These are phyloP conservation scores for Friedmanniomyces simplex DNA, from an alignment of 495 filamentous ascomycete genomes.

Conservation along the genomic window DNA sequence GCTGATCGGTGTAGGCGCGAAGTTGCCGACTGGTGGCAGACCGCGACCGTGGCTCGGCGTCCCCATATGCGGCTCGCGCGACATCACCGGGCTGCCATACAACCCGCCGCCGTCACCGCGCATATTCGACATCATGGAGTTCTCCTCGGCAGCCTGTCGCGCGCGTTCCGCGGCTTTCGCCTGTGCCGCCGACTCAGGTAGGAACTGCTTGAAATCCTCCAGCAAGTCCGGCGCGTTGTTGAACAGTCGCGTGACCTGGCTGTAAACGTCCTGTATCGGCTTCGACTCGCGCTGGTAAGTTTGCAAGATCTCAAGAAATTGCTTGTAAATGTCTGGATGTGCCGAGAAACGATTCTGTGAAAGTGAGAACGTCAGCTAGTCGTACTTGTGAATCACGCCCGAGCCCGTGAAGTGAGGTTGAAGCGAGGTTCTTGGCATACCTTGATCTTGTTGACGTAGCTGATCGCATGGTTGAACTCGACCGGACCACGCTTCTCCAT, in stretches of 20 bases:
- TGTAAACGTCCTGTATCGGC: conserved; percentile 96
- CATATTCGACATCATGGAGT: conserved; percentile 49
- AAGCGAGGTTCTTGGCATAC: conserved; percentile 37
- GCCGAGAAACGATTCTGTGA: conserved; percentile 85
- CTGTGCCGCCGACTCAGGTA: conserved; percentile 91
- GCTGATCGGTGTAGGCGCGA: conserved; percentile 70
- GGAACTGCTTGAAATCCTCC: conserved; percentile 98
- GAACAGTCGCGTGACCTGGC: conserved; percentile 92
- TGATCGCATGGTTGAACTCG: conserved; percentile 99
- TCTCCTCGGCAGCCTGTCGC: conserved; percentile 56
- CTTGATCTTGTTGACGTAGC: conserved; percentile 99
- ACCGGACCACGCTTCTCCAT: conserved; percentile 86
- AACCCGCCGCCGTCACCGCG: conserved; percentile 35
- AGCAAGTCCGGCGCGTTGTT: conserved; percentile 89
- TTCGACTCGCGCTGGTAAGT: conserved; percentile 98
- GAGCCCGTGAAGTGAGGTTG: neutral
- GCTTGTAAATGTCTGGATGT: conserved; percentile 97
- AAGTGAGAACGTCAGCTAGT: conserved; percentile 12
- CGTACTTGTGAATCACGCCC: neutral
- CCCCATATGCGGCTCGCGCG: conserved; percentile 33
- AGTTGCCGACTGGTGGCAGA: conserved; percentile 84
- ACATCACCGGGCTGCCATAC: conserved; percentile 31
- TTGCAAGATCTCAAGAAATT: conserved; percentile 96
- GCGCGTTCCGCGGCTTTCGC: conserved; percentile 63
- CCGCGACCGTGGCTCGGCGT: conserved; percentile 30